Evolutionary conservation across 2,329 filamentous ascomycete species (phyloP), one percentile per base, ranked within the genome.

Genomic region (Ramularia endophylla): DNA sequence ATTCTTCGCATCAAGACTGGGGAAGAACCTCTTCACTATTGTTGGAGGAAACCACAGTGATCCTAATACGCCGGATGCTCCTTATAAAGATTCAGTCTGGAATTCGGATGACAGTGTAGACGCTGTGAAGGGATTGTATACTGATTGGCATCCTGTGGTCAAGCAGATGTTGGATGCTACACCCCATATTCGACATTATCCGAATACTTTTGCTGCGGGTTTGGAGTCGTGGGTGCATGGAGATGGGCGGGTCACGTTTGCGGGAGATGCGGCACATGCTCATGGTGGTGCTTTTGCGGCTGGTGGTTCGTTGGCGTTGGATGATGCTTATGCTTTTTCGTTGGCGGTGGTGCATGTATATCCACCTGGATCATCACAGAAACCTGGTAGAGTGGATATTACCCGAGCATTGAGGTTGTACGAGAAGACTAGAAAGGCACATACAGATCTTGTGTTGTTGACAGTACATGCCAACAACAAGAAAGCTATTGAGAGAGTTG

Each of bases 201-300:
- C 63, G 4, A 67, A 67, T 45, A 55, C 56, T 19, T 56, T 59
- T 41, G 55, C 51, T 32, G 44, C 50, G 5, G 44, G 57, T 8
- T 52, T 66, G 5, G 42, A 56, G 7, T 54, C 55, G 18, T 61
- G 59, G 58, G 43, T 59, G 3, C 60, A 61, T 38, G 51, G 51
- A 3, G 33, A 51, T 8, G 49, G 51, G 16, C 56, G 58, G 8
- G 56, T 59, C 4, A 61, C 58, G 0, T 53, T 65, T 2, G 57
- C 61, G 5, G 64, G 65, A 3, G 64, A 67, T 44, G 63, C 65
- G 20, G 64, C 63, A 8, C 63, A 66, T 47, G 58, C 63, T 3
- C 61, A 66, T 42, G 63, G 63, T 12, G 64, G 63, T 17, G 64
- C 62, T 11, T 58, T 61, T 41, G 65, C 63, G 7, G 63, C 64